Conservation (phyloP, 441 rosid species). For the Euphorbia schlechtendalii region DNA sequence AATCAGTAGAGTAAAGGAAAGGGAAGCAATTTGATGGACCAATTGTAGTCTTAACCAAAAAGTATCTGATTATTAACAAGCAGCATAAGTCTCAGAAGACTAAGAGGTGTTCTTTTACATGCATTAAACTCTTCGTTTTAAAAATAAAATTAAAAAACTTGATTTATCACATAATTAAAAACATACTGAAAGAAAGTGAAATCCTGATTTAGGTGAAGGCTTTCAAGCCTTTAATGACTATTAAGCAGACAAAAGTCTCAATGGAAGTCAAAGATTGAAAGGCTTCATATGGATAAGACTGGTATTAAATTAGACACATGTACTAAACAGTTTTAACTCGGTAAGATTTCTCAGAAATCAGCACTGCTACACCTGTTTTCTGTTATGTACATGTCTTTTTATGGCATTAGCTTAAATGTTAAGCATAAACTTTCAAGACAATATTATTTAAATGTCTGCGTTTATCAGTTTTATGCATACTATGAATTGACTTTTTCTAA, state of each 20-base stretch:
- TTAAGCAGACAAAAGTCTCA: no score
- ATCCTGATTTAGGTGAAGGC: no score
- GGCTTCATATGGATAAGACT: background rate
- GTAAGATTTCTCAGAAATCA: background rate
- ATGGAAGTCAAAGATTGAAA: background rate
- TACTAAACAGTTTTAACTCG: background rate
- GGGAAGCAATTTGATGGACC: background rate
- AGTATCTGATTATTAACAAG: background rate
- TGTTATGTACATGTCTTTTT: background rate
- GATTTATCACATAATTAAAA: background rate
- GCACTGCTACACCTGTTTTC: background rate
- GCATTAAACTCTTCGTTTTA: background rate
- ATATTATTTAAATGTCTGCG: no score
- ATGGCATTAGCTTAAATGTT: background rate
- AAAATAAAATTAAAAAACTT: background rate
- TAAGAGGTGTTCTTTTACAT: background rate
- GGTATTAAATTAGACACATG: background rate
- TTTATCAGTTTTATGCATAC: no score
- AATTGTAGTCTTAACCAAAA: background rate
- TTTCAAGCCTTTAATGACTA: no score
- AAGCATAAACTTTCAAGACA: background rate
- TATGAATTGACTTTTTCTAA: background rate
- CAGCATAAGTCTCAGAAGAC: background rate
- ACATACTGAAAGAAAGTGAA: background rate
- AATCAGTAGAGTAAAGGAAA: background rate